phyloP scores from a whole-genome alignment of 2,329 filamentous ascomycete species.

The Graphiopsis chlorocephala region DNA sequence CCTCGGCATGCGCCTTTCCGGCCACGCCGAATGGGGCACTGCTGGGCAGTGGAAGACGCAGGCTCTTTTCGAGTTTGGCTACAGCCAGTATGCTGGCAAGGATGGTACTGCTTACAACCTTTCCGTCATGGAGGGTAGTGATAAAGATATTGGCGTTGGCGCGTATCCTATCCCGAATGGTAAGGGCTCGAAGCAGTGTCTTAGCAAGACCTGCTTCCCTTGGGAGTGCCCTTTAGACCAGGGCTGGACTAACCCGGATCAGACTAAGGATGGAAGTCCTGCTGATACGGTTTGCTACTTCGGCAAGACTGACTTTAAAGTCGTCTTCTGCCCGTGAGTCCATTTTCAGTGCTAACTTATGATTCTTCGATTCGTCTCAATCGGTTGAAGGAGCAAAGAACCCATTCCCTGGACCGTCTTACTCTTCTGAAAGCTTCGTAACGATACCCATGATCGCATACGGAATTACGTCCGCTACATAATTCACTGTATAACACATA shows the following conservation, averaged over 20 bases:
- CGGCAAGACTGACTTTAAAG: constrained; percentile 29
- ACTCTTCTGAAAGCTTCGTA: background rate
- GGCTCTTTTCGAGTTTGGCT: constrained; percentile 33
- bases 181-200: constrained; percentile 23
- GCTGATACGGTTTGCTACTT: constrained; percentile 34
- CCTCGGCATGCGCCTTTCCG: constrained; percentile 30
- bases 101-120: constrained; percentile 20
- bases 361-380: background rate
- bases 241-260: constrained; percentile 29
- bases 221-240: constrained; percentile 23
- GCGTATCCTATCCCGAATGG: constrained; percentile 21
- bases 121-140: constrained; percentile 28
- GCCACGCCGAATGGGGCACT: constrained; percentile 27
- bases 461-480: background rate
- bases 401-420: background rate
- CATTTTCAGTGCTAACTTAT: background rate
- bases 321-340: constrained; percentile 27
- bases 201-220: constrained; percentile 27
- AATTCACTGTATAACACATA: background rate
- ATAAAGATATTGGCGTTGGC: constrained; percentile 26
- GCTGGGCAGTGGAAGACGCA: constrained; percentile 28
- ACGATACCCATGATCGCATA: background rate
- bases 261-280: constrained; percentile 24
- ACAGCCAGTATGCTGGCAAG: constrained; percentile 24
- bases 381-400: background rate